A percentile compares a stretch with the other conserved stretches of the same genome.
Conservation (phyloP, 176 grass and related monocot genomes). For the Hsuehochloa calcarea region DNA sequence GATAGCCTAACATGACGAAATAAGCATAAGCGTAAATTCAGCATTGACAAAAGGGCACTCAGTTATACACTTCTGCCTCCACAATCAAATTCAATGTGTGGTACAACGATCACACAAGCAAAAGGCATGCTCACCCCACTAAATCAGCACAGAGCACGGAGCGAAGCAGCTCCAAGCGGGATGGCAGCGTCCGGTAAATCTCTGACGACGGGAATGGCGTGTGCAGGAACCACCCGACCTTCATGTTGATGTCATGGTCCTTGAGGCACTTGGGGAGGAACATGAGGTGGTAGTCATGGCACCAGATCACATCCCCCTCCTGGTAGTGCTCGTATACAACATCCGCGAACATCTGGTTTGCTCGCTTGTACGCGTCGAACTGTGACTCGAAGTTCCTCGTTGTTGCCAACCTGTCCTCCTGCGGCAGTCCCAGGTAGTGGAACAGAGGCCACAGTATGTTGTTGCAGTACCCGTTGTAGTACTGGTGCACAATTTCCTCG, state of each 20-base stretch:
- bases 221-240: constrained; percentile 99
- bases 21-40: constrained; percentile 15
- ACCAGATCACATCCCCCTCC: constrained; percentile 99
- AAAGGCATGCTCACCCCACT: constrained; percentile 74
- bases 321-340: constrained; percentile 98
- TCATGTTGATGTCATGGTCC: constrained; percentile 93
- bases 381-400: constrained; percentile 96
- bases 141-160: constrained; percentile 97
- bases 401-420: constrained; percentile 95
- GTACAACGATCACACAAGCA: constrained; percentile 9
- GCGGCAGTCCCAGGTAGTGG: constrained; percentile 92
- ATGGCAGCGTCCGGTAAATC: constrained; percentile 91
- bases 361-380: constrained; percentile 92
- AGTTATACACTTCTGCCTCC: not conserved
- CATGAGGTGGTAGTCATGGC: constrained; percentile 99
- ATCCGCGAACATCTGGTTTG: constrained; percentile 98
- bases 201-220: constrained; percentile 96
- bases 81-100: constrained; percentile 10
- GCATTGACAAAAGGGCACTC: not conserved
- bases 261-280: constrained; percentile 96
- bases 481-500: constrained; percentile 98
- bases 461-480: constrained; percentile 99
- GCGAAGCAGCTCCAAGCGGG: constrained; percentile 83
- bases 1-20: not conserved
- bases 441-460: constrained; percentile 99